These are phyloP conservation scores for Sporothrix euskadiensis DNA, from an alignment of 2,329 filamentous ascomycete species.

Conservation along the genomic window DNA sequence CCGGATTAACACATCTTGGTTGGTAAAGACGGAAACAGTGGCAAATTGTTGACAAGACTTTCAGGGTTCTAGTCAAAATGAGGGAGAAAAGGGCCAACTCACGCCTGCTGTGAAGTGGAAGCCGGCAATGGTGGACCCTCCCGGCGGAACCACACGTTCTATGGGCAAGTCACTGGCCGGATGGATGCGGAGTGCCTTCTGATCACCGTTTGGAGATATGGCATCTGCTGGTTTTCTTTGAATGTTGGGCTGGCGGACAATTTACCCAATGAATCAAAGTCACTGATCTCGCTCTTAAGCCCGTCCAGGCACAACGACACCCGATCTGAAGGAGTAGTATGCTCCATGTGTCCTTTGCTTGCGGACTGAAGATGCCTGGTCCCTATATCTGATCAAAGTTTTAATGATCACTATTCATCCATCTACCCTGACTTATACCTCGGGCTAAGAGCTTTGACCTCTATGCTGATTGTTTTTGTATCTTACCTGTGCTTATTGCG, in stretches of 20 bases:
- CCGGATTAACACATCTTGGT: neutral
- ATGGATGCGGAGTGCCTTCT: conserved; percentile 1
- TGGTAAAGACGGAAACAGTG: neutral
- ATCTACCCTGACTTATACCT: neutral
- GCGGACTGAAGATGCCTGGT: neutral
- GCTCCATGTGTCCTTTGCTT: neutral
- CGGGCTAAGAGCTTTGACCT: neutral
- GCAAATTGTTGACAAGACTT: neutral
- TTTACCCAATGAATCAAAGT: neutral
- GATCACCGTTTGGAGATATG: neutral
- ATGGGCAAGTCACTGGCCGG: conserved; percentile 1
- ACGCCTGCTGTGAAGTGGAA: neutral
- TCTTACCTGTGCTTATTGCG: neutral
- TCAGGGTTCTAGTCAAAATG: neutral
- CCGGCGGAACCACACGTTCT: conserved; percentile 5
- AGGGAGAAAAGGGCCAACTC: conserved; percentile 5
- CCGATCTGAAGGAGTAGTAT: neutral
- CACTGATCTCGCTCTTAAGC: neutral
- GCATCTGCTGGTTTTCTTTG: conserved; percentile 9
- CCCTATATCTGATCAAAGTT: neutral
- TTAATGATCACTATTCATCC: neutral
- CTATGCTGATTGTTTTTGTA: neutral
- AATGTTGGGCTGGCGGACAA: neutral
- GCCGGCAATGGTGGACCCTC: neutral
- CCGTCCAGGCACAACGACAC: neutral